Conservation (phyloP, 2,329 filamentous ascomycete genomes). For the Neopestalotiopsis sp. region DNA sequence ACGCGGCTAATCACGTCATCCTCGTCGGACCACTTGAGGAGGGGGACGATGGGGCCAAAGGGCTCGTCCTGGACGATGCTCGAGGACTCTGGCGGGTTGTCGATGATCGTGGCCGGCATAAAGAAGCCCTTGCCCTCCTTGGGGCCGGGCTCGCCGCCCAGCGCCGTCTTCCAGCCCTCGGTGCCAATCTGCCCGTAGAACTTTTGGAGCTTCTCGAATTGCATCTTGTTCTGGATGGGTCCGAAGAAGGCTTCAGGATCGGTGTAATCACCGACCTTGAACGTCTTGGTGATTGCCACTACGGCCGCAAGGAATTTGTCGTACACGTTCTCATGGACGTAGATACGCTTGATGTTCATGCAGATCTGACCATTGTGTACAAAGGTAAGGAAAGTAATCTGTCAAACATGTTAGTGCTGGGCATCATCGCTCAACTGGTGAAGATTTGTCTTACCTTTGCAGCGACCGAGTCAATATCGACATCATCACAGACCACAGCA, state of each 20-base stretch:
- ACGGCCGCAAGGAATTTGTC: conserved; percentile 51
- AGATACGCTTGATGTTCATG: conserved; percentile 59
- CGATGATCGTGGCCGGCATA: conserved; percentile 62
- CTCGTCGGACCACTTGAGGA: conserved; percentile 49
- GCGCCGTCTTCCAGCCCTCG: conserved; percentile 50
- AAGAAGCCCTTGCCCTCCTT: conserved; percentile 55
- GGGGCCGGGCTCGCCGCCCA: conserved; percentile 45
- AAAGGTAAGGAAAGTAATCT: conserved; percentile 50
- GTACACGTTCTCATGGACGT: conserved; percentile 63
- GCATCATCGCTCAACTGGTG: neutral
- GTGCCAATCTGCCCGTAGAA: conserved; percentile 56
- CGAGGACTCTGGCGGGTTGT: conserved; percentile 63
- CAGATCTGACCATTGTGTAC: conserved; percentile 58
- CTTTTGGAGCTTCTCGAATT: conserved; percentile 54
- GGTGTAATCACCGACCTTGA: conserved; percentile 40
- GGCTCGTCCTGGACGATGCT: conserved; percentile 62
- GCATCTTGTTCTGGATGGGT: conserved; percentile 67
- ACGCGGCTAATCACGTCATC: conserved; percentile 52
- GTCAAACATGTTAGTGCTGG: no score
- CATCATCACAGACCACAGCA: conserved; percentile 56
- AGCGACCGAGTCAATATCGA: conserved; percentile 39
- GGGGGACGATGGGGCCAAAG: conserved; percentile 54
- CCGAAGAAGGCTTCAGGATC: conserved; percentile 49
- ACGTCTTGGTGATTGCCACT: conserved; percentile 43
- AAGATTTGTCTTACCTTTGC: conserved; percentile 1